Percentiles rank a stretch among this genome's conserved stretches.
Conservation (phyloP, 2,329 filamentous ascomycete genomes). For the Tolypocladium amazonense region DNA sequence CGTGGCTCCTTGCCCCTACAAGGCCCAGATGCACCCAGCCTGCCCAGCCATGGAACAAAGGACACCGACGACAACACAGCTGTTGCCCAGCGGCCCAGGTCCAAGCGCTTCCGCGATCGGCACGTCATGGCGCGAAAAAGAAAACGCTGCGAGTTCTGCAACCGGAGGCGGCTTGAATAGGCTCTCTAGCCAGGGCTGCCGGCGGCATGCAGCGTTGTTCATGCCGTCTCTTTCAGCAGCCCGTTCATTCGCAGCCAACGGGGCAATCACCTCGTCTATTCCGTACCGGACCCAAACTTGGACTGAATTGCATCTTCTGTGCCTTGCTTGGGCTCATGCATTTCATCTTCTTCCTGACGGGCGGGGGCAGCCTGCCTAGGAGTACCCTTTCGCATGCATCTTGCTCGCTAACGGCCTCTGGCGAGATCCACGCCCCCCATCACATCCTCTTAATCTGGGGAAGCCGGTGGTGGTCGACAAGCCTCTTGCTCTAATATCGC, state of each 20-base stretch:
- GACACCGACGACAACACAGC: neutral
- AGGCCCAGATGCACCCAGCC: neutral
- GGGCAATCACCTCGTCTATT: neutral
- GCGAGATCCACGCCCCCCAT: neutral
- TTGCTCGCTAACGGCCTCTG: neutral
- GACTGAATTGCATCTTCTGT: neutral
- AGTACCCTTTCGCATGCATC: neutral
- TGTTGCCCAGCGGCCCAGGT: neutral
- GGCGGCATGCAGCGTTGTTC: neutral
- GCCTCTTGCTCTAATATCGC: neutral
- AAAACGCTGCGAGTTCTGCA: neutral
- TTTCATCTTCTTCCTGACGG: neutral
- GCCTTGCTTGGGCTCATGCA: neutral
- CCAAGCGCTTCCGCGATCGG: neutral
- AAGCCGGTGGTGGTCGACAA: neutral
- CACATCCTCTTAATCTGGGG: neutral
- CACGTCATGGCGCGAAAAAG: conserved; percentile 1
- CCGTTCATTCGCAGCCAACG: neutral
- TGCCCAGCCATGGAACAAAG: neutral
- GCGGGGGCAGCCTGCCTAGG: neutral
- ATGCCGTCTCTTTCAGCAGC: neutral
- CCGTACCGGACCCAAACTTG: neutral
- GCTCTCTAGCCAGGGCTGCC: neutral
- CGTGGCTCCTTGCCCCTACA: neutral
- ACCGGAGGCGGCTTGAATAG: neutral